Percentiles rank a stretch among this genome's conserved stretches.
phyloP scores from a whole-genome alignment of 768 basidiomycete species.

The Xerocomellus intermedius region DNA sequence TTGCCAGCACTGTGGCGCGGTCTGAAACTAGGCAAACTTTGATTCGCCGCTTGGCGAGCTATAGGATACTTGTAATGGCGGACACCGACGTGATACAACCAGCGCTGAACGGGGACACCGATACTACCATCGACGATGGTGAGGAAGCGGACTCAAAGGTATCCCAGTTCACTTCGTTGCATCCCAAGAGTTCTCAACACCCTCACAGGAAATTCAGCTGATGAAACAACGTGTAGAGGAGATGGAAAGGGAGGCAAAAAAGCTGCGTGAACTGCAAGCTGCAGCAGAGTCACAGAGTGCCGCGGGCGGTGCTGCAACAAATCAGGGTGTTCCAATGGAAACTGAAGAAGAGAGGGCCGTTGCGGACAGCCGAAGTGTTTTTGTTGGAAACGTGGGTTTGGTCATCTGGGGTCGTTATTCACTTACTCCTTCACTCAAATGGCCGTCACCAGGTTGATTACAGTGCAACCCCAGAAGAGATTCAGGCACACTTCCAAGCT shows the following conservation, averaged over 20 bases:
- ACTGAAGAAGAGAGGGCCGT: conserved; percentile 82
- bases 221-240: conserved; percentile 93
- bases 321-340: conserved; percentile 55
- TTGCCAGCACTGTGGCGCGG: conserved; percentile 24
- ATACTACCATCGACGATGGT: conserved; percentile 47
- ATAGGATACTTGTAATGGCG: conserved; percentile 42
- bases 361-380: conserved; percentile 85
- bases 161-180: conserved; percentile 8
- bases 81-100: conserved; percentile 50
- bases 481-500: conserved; percentile 95
- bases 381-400: conserved; percentile 90
- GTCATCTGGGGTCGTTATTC: conserved; percentile 3
- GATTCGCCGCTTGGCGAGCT: conserved; percentile 12
- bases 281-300: conserved; percentile 60
- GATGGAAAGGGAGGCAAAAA: conserved; percentile 90
- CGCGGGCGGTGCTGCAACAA: conserved; percentile 45
- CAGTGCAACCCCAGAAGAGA: conserved; percentile 94
- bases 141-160: conserved; percentile 68
- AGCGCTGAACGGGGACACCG: conserved; percentile 31
- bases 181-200: conserved; percentile 11
- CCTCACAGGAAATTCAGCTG: conserved; percentile 73
- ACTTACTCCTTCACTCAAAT: conserved; percentile 11
- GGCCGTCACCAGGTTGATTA: conserved; percentile 83
- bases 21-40: conserved; percentile 25
- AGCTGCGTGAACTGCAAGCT: conserved; percentile 82